Evolutionary conservation across 805 yeast species (phyloP).

Genomic region (Ogataea ramenticola): DNA sequence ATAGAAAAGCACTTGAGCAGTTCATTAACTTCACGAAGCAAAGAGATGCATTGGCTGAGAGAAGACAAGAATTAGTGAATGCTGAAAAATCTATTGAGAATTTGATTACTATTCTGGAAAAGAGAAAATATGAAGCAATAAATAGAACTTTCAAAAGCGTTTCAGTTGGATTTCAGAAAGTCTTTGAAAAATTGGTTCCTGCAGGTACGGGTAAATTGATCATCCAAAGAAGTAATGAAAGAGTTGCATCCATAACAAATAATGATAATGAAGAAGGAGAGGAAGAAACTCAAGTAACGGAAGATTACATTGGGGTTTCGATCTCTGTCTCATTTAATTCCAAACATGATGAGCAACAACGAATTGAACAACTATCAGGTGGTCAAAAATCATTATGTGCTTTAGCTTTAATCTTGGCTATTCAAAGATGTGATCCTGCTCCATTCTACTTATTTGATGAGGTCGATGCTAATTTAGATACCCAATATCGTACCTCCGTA

Average conservation of each 20-base stretch:
- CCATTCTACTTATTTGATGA: conserved; percentile 96
- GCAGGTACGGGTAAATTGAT: conserved; percentile 69
- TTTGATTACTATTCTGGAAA: conserved; percentile 60
- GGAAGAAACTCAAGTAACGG: conserved; percentile 26
- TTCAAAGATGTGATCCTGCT: conserved; percentile 93
- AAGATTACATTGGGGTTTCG: conserved; percentile 71
- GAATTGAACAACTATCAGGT: conserved; percentile 88
- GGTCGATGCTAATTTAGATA: conserved; percentile 91
- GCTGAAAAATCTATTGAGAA: conserved; percentile 69
- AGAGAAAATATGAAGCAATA: conserved; percentile 79
- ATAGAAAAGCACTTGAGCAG: conserved; percentile 86
- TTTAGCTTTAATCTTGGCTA: conserved; percentile 84
- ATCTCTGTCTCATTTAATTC: conserved; percentile 88
- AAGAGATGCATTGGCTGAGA: conserved; percentile 52
- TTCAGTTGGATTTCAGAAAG: conserved; percentile 60
- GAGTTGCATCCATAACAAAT: not conserved
- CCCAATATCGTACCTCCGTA: conserved; percentile 84
- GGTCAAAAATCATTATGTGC: conserved; percentile 98
- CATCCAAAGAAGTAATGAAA: conserved; percentile 40
- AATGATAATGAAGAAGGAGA: conserved; percentile 14
- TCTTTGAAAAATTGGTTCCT: conserved; percentile 80
- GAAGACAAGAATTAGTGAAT: conserved; percentile 61
- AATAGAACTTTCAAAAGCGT: conserved; percentile 71
- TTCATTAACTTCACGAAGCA: conserved; percentile 66
- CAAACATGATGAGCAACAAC: conserved; percentile 73